These are phyloP conservation scores for Lentinula sp. DNA, from an alignment of 768 basidiomycete genomes.

Conservation along the genomic window DNA sequence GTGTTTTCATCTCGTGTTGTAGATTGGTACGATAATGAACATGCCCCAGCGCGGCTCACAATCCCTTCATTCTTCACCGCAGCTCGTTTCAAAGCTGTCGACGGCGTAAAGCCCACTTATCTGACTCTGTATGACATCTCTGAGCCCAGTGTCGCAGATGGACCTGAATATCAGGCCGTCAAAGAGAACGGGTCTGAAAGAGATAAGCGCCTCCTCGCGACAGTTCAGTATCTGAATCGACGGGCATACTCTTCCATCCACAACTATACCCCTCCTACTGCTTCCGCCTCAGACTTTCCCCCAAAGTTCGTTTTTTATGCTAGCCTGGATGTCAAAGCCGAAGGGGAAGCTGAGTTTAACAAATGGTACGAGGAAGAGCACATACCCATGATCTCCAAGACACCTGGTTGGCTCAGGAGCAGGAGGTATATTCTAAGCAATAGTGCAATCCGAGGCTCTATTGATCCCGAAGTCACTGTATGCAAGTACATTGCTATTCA, in stretches of 20 bases:
- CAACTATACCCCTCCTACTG: constrained; percentile 13
- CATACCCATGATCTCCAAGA: constrained; percentile 19
- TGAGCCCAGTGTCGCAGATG: constrained; percentile 16
- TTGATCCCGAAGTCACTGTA: constrained; percentile 6
- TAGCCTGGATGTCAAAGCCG: constrained; percentile 12
- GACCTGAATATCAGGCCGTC: constrained; percentile 21
- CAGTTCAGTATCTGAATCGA: constrained; percentile 17
- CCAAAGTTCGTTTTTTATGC: constrained; percentile 17
- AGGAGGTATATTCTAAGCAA: constrained; percentile 21
- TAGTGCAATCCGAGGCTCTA: neutral
- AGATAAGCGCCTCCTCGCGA: constrained; percentile 19
- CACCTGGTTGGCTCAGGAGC: constrained; percentile 23
- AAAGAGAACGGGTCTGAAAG: constrained; percentile 17
- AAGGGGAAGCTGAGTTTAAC: constrained; percentile 20
- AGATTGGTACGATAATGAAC: constrained; percentile 33
- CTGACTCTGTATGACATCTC: constrained; percentile 25
- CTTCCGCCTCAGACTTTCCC: constrained; percentile 10
- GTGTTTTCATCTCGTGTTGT: neutral
- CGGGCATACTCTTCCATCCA: constrained; percentile 17
- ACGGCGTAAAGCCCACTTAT: constrained; percentile 20
- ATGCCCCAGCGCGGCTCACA: constrained; percentile 22
- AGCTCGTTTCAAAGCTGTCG: constrained; percentile 26
- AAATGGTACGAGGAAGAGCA: constrained; percentile 31
- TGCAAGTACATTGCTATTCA: constrained; percentile 28
- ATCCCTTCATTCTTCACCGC: constrained; percentile 24